phyloP scores from a whole-genome alignment of 2,329 filamentous ascomycete genomes.

The Trematosphaeria pertusa region DNA sequence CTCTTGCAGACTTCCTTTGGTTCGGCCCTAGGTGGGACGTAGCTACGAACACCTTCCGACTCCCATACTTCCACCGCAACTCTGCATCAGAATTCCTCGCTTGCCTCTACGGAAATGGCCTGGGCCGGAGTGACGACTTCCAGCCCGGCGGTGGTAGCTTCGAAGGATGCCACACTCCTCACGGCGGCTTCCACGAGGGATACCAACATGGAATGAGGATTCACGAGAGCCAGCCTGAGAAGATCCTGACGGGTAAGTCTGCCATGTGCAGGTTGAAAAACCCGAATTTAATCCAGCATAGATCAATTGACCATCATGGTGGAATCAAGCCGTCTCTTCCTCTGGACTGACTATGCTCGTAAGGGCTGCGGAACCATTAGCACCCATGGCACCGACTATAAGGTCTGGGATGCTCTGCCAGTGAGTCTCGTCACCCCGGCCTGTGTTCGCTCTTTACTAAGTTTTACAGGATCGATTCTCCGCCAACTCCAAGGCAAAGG shows the following conservation, averaged over 20 bases:
- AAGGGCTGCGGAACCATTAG: conserved; percentile 43
- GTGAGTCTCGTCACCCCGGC: conserved; percentile 24
- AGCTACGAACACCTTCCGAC: conserved; percentile 47
- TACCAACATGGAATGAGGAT: conserved; percentile 56
- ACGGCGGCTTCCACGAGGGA: conserved; percentile 51
- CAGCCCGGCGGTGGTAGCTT: conserved; percentile 46
- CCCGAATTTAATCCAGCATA: conserved; percentile 13
- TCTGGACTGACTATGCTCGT: conserved; percentile 48
- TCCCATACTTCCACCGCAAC: conserved; percentile 51
- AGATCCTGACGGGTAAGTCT: conserved; percentile 47
- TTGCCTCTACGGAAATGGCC: conserved; percentile 46
- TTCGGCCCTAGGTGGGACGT: conserved; percentile 50
- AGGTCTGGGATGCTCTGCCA: conserved; percentile 47
- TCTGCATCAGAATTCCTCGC: conserved; percentile 47
- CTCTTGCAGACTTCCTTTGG: conserved; percentile 48
- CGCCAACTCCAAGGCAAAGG: conserved; percentile 42
- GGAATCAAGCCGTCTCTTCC: conserved; percentile 47
- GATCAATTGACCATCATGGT: conserved; percentile 50
- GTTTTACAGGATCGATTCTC: conserved; percentile 45
- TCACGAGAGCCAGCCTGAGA: conserved; percentile 52
- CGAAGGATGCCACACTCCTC: conserved; percentile 47
- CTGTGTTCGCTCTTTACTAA: conserved; percentile 2
- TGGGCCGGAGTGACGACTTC: conserved; percentile 54
- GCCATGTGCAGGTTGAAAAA: not conserved
- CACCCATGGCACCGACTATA: conserved; percentile 46